Evolutionary conservation across 257 asterid species (phyloP), one percentile per base, ranked within the genome.

Genomic region (Penstemon newberryi): DNA sequence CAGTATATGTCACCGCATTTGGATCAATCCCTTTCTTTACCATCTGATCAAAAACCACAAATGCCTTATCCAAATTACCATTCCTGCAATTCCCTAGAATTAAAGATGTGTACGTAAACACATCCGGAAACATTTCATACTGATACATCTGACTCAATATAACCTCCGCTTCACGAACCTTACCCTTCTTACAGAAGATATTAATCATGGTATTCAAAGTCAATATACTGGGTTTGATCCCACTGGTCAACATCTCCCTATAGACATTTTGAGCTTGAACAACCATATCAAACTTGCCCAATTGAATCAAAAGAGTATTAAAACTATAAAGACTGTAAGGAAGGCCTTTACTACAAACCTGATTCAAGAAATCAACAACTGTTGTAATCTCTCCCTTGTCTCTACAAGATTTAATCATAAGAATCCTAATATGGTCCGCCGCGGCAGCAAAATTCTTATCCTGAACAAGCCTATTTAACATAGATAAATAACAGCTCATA

Each of bases 1-100:
- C 82, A 44, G 78, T 76, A 76, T 86, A 90, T 5, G 95, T 88
- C 38, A 79, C 96, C 8, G 91, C 80, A 84, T 81, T 90, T 4
- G 96, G 96, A 55, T 80, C 79, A 69, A 85, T 75, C 45, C 96
- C 95, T 60, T 80, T 84, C 84, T 80, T 76, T 62, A 76, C 77
- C 98, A 92, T 92, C 79, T 82, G 72, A 77, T 79, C 87, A 65
- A 92, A 92, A 73, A 88, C 77, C 46, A 41, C 70, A 75, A 77
- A 88, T 12, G 97, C 95, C 71, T 69, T 82, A 78, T 78, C 94
- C 84, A 90, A 73, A 67, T 81, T 74, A 62, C 71, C 58, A 58
- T 77, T 88, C 85, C 96, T 83, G 79, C 98, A 88, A 56, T 90
- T 86, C 71, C 98, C 97, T 43, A 90, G 90, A 77, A 92, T 85